Percentiles rank a stretch among this genome's conserved stretches.
phyloP scores from a whole-genome alignment of 1,284 basidiomycete genomes.

The Serendipita sp. region DNA sequence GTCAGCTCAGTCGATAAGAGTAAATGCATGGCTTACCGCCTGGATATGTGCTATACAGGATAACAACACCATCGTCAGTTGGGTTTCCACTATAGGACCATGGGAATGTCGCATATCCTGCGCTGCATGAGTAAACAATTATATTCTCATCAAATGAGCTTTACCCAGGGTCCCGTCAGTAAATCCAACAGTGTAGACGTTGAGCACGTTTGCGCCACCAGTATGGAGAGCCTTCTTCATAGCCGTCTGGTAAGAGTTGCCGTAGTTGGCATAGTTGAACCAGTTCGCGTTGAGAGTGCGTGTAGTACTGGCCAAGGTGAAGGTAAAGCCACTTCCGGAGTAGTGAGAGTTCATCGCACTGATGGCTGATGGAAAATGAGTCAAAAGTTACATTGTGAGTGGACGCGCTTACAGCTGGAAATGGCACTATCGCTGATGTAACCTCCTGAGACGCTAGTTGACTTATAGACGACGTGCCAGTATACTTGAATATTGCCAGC shows the following conservation, averaged over 20 bases:
- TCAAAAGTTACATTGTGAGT: not conserved
- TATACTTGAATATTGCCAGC: conserved; percentile 12
- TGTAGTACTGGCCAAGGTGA: conserved; percentile 25
- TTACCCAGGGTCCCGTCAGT: not conserved
- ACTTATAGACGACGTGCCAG: conserved; percentile 34
- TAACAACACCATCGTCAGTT: conserved; percentile 27
- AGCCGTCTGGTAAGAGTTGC: conserved; percentile 19
- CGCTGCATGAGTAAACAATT: conserved; percentile 11
- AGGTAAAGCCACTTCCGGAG: conserved; percentile 28
- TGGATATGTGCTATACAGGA: conserved; percentile 27
- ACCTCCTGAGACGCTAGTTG: conserved; percentile 27
- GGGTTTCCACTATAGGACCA: conserved; percentile 22
- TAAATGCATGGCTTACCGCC: conserved; percentile 19
- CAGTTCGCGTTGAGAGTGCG: conserved; percentile 26
- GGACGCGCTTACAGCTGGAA: not conserved
- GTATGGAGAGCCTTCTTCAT: conserved; percentile 23
- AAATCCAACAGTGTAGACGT: conserved; percentile 26
- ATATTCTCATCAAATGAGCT: no score
- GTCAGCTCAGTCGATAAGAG: no score
- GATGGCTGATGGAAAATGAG: not conserved
- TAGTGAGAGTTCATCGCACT: conserved; percentile 32
- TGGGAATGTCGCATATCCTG: conserved; percentile 30
- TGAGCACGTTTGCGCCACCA: conserved; percentile 22
- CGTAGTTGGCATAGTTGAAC: conserved; percentile 25
- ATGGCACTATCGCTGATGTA: conserved; percentile 23